A percentile compares a stretch with the other conserved stretches of the same genome.
Evolutionary conservation across 2,329 filamentous ascomycete genomes (phyloP).

Genomic region (Cryphonectria parasitica): DNA sequence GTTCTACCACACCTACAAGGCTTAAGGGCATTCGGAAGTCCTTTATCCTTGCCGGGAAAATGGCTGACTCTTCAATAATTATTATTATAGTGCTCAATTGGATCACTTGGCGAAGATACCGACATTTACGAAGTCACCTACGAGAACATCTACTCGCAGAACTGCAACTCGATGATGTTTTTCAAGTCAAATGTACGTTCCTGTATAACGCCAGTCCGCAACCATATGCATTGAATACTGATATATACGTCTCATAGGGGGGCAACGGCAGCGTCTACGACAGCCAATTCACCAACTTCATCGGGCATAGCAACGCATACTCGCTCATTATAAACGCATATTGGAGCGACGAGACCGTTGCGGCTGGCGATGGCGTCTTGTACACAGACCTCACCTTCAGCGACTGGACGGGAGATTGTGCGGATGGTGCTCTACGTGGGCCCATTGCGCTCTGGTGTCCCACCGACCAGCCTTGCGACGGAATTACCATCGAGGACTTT

Average conservation of each 20-base stretch:
- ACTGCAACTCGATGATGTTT: constrained; percentile 63
- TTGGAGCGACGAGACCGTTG: constrained; percentile 1
- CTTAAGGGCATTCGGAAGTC: too few relatives aligned
- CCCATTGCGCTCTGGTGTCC: constrained; percentile 5
- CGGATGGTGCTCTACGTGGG: neutral
- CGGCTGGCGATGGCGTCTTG: constrained; percentile 1
- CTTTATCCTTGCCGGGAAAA: neutral
- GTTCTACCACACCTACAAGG: neutral
- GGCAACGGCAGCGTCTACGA: constrained; percentile 52
- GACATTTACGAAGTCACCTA: constrained; percentile 56
- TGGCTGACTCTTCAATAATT: neutral
- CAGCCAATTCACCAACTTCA: constrained; percentile 11
- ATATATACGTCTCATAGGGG: constrained; percentile 36
- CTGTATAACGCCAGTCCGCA: neutral
- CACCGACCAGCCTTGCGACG: constrained; percentile 5
- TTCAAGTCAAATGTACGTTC: constrained; percentile 53
- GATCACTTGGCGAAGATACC: constrained; percentile 45
- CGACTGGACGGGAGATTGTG: constrained; percentile 11
- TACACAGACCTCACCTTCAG: constrained; percentile 9
- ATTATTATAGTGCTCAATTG: neutral
- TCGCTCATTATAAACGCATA: constrained; percentile 5
- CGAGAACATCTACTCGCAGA: constrained; percentile 58
- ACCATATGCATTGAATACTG: neutral
- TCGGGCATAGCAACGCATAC: constrained; percentile 6
- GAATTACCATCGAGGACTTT: neutral